phyloP scores from a whole-genome alignment of 2,329 filamentous ascomycete species.

The Penicillium sp. region DNA sequence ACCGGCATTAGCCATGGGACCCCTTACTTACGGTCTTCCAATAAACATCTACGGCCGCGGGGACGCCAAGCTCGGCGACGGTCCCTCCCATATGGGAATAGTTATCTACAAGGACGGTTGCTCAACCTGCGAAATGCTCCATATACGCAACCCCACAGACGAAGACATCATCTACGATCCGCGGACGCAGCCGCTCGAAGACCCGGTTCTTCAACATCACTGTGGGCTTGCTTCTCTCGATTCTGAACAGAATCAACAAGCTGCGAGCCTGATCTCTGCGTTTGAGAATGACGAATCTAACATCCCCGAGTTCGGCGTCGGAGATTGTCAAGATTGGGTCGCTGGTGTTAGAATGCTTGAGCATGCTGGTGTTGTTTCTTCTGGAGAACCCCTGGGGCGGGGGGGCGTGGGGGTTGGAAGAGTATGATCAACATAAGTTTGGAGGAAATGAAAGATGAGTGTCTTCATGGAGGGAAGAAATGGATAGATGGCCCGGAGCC shows the following conservation, averaged over 20 bases:
- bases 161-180: not conserved
- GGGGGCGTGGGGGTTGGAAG: not conserved
- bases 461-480: not conserved
- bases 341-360: not conserved
- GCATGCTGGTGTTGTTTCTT: not conserved
- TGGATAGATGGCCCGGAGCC: not conserved
- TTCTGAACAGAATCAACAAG: not conserved
- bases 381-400: too few species aligned
- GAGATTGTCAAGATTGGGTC: slow-evolving; percentile 1
- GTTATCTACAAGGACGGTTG: not conserved
- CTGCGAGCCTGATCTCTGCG: not conserved
- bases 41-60: not conserved
- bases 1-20: not conserved
- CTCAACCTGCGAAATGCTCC: not conserved
- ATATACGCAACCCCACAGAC: not conserved
- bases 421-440: not conserved
- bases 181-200: not conserved
- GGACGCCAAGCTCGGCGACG: not conserved
- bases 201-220: not conserved
- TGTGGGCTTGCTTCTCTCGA: not conserved
- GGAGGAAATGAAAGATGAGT: not conserved
- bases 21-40: not conserved
- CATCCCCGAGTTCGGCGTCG: not conserved
- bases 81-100: not conserved
- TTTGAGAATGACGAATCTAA: not conserved